Base-by-base conservation (phyloP, 2,329 filamentous ascomycete genomes). In the Fusarium torulosum region DNA sequence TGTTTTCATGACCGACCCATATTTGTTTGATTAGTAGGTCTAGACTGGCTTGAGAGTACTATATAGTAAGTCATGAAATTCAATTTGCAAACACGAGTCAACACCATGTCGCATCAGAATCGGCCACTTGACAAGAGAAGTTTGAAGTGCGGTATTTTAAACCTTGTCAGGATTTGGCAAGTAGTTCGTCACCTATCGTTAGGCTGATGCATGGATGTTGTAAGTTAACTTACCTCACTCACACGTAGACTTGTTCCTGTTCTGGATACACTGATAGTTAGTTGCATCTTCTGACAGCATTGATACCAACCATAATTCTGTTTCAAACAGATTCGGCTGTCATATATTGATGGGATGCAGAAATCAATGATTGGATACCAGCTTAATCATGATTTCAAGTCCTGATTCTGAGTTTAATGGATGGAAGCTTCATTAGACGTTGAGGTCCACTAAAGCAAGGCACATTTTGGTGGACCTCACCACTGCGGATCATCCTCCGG, bases 401-500 rank as follows among this genome's bases (percentile, higher is more conserved):
- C 17, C n/a, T 19, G n/a, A 37, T 19, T 35, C 40, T 17, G 19
- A 11, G 8, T 33, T 49, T 27, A 27, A 49, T 20, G 9, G 25
- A 29, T 31, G 27, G 25, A 29, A 33, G 27, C 52, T 50, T 33
- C 9, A 23, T 40, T 14, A 23, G 29, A 31, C 7, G 51, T 43
- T 23, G 35, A 43, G 29, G 27, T 50, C 44, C 49, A 61, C 56
- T 62, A 62, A 37, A 55, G 47, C 38, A 41, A 55, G 57, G 35
- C 33, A 54, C 31, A 61, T 43, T 43, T 56, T 55, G 23, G 41
- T n/a, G 31, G 31, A 44, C 45, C 19, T 59, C 53, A 42, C 59
- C 31, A 25, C 19, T 59, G 60, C 60, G 61, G 61, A 64, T 64
- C 59, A 64, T 64, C 43, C 13, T 35, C 53, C 61, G 61, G 61